Base-by-base conservation (phyloP, 331 rosid genomes). In the Rhamnella rubrinervis region DNA sequence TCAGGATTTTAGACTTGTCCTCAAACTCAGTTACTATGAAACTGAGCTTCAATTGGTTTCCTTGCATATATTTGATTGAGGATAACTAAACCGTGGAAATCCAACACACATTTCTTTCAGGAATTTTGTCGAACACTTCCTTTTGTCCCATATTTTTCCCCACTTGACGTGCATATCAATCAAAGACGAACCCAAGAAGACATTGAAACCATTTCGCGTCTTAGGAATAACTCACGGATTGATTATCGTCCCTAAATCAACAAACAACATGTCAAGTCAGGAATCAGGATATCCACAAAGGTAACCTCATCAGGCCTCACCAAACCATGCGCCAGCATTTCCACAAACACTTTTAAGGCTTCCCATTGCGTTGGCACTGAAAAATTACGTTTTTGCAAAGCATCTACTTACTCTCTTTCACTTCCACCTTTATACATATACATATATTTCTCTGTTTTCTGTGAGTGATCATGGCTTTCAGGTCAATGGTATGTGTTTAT, bases 381-480 rank as follows among this genome's bases (percentile, higher is more conserved):
- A 60, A 7, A n/a, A 26, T 26, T 0, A 26, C 31, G 31, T 1
- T 3, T 26, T 26, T 3, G 31, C 31, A 26, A 26, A 3, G 31
- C 31, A 26, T 26, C 31, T 7, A 44, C 49, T 44, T 2, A 14
- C 12, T 44, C 14, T 44, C 14, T 8, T 11, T 11, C 16, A 11
- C 11, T 2, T 44, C 14, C 11, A 12, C 16, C 11, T 44, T 11
- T 14, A 11, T 8, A 14, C 12, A 31, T 4, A 31, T 31, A 3
- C 16, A 44, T 44, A 44, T 14, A 11, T 41, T 13, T 10, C 37
- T 39, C 18, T 12, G 46, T 37, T 65, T 63, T 46, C 44, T 31
- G 12, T 10, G 7, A 1, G 9, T 63, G 65, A 63, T 61, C 75
- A 85, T 88, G 97, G 79, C 85, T 58, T 68, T 78, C 60, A 81